Conservation (phyloP, 768 basidiomycete species). For the Baorangia bicolor region DNA sequence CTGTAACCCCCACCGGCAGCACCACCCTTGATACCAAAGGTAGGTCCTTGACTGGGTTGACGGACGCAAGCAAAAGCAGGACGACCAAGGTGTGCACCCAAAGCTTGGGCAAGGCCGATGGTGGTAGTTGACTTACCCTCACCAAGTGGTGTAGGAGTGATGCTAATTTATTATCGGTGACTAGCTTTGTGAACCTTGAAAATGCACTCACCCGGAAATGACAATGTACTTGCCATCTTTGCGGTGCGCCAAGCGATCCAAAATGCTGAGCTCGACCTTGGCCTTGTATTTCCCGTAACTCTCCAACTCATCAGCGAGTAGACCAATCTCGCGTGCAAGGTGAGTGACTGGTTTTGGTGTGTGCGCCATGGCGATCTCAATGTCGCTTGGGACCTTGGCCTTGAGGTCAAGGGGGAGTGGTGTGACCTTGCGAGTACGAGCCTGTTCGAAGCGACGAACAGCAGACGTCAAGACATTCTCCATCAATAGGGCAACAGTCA, state of each 20-base stretch:
- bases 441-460: constrained; percentile 72
- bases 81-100: constrained; percentile 91
- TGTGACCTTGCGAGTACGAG: constrained; percentile 64
- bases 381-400: constrained; percentile 91
- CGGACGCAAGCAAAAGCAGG: constrained; percentile 95
- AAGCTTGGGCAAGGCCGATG: constrained; percentile 93
- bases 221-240: constrained; percentile 96
- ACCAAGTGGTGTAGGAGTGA: constrained; percentile 94
- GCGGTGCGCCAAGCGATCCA: constrained; percentile 81
- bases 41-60: constrained; percentile 97
- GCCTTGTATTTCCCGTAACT: constrained; percentile 96
- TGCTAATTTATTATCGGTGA: constrained; percentile 42
- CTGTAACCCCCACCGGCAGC: constrained; percentile 98
- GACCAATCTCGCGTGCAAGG: constrained; percentile 85
- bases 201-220: constrained; percentile 71
- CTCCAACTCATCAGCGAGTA: constrained; percentile 85
- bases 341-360: constrained; percentile 85
- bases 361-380: constrained; percentile 94
- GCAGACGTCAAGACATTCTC: constrained; percentile 87
- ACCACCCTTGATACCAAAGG: constrained; percentile 99
- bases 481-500: constrained; percentile 99
- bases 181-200: not conserved
- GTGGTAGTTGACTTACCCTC: constrained; percentile 99
- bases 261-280: constrained; percentile 88
- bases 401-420: constrained; percentile 79